Conservation (phyloP, 352 stramenopile genomes). For the Phytophthora cajani region DNA sequence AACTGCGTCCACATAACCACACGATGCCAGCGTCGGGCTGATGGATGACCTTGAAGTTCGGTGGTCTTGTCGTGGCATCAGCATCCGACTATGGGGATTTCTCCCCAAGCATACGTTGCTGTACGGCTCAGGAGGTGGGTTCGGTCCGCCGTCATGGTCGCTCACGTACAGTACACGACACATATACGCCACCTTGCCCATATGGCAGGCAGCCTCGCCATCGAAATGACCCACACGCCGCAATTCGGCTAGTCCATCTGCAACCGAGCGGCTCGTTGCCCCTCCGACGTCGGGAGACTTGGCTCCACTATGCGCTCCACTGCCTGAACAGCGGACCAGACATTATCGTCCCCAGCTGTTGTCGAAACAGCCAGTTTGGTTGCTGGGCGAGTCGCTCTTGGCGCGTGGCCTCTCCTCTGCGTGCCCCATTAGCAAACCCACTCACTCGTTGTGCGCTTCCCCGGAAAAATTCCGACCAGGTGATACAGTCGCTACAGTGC, state of each 20-base stretch:
- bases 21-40: background rate
- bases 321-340: conserved; percentile 1
- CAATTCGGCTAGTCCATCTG: no score
- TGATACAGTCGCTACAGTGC: background rate
- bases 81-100: no score
- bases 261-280: no score
- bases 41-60: conserved; percentile 2
- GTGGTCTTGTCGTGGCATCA: background rate
- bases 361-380: conserved; percentile 6
- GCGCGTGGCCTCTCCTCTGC: conserved; percentile 1
- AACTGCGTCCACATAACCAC: background rate
- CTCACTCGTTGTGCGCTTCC: background rate
- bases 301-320: background rate
- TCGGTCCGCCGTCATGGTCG: background rate
- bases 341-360: background rate
- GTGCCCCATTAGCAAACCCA: conserved; percentile 2
- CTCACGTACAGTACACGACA: background rate
- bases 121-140: no score
- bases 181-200: background rate
- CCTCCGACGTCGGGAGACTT: background rate
- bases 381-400: background rate
- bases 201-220: background rate
- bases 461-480: background rate
- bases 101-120: no score
- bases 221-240: background rate